A percentile compares a stretch with the other conserved stretches of the same genome.
phyloP scores from a whole-genome alignment of 805 yeast species.

The Yamadazyma takamatsuzukensis region DNA sequence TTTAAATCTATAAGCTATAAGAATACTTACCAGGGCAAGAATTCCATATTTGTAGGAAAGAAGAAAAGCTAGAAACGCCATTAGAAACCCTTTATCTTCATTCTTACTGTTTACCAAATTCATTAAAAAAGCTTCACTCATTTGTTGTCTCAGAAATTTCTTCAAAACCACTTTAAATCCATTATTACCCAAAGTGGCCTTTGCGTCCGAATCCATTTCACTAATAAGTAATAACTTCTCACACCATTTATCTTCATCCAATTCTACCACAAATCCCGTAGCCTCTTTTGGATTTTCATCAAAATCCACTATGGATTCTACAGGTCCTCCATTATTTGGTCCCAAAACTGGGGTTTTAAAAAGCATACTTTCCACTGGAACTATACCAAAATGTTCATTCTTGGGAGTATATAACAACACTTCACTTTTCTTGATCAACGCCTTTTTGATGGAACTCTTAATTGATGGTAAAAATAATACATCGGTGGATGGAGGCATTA shows the following conservation, averaged over 20 bases:
- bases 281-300: constrained; percentile 32
- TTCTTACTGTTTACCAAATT: constrained; percentile 10
- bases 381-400: constrained; percentile 95
- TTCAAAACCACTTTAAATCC: constrained; percentile 34
- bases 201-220: constrained; percentile 16
- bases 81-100: constrained; percentile 13
- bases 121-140: constrained; percentile 31
- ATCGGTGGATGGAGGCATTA: constrained; percentile 35
- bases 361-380: constrained; percentile 93
- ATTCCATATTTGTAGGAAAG: too few relatives aligned
- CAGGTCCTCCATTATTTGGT: constrained; percentile 87
- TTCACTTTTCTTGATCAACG: constrained; percentile 53
- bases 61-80: too few relatives aligned
- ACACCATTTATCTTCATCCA: constrained; percentile 53
- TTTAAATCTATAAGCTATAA: too few relatives aligned
- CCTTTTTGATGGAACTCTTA: constrained; percentile 57
- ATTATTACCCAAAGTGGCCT: constrained; percentile 27
- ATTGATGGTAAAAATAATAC: constrained; percentile 82
- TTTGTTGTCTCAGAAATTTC: constrained; percentile 43
- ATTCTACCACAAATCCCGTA: constrained; percentile 61
- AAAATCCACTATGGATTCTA: constrained; percentile 60
- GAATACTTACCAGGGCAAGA: too few relatives aligned
- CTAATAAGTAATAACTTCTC: constrained; percentile 41
- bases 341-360: constrained; percentile 82
- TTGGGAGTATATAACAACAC: constrained; percentile 84